Base-by-base conservation (phyloP, 768 basidiomycete species). In the Favolaschia claudopus region DNA sequence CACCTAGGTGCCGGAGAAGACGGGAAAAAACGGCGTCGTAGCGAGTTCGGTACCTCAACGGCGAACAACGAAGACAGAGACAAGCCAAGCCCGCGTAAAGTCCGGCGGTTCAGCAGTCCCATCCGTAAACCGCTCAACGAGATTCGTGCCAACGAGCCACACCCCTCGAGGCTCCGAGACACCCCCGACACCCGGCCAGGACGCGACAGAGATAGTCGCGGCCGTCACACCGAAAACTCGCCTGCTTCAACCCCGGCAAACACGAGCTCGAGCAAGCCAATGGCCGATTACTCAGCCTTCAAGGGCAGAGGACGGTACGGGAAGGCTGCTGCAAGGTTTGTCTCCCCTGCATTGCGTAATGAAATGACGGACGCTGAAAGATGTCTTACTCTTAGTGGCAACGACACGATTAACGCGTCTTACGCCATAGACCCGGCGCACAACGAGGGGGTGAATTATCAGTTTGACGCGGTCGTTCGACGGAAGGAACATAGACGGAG, bases 401-500 rank as follows among this genome's bases (percentile, higher is more conserved):
- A 76, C 10, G 72, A 70, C 25, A 83, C 86, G 3, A 86, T 91
- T 66, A 91, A 89, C 63, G 79, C 85, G 7, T 70, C 76, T 9
- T 95, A 85, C 69, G 83, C 84, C 52, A 89, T 96, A 47, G 80
- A 91, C 62, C 83, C 86, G 4, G 73, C 74, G 8, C 76, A 73
- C 32, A 96, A 96, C 69, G 77, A 80, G 0, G 94, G 92, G 1
- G 42, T 85, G 10, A 74, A 77, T 38, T 89, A 83, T 69, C 86
- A 88, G 63, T 96, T 82, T 66, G 89, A 94, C 39, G 87, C 89
- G 45, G 92, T 93, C 15, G 89, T 93, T 13, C 79, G 94, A 25
- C 79, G 77, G 36, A 89, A 82, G 65, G 82, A 83, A 17, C 83
- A 85, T 31, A 79, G 95, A 29, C 80, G 79, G 63, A 76, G 77